These are phyloP conservation scores for Candida pini DNA, from an alignment of 805 yeast genomes.

Conservation along the genomic window DNA sequence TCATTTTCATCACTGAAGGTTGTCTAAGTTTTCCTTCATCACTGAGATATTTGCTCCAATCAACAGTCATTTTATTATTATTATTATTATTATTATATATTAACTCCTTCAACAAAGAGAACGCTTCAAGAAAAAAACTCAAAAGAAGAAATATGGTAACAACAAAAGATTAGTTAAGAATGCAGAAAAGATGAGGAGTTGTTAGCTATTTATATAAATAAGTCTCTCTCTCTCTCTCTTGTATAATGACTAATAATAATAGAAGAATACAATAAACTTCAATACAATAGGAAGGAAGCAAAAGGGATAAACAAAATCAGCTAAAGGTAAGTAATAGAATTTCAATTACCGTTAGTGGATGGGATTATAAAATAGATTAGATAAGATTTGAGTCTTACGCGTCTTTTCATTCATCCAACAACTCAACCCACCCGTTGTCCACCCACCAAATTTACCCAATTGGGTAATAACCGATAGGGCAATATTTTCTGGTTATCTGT, in stretches of 20 bases:
- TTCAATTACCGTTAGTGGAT: not conserved
- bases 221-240: no score
- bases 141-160: not conserved
- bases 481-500: no score
- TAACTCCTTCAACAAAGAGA: no score
- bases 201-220: not conserved
- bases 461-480: no score
- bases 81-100: no score
- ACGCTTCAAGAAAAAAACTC: no score
- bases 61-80: conserved; percentile 16
- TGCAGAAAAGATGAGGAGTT: not conserved
- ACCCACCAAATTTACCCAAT: no score
- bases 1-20: conserved; percentile 24
- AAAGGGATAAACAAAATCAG: not conserved
- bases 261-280: no score
- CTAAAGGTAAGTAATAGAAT: not conserved
- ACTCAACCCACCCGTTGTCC: no score
- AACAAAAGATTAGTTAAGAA: not conserved
- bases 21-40: conserved; percentile 24
- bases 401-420: no score
- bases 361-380: not conserved
- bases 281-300: not conserved
- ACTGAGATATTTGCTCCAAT: conserved; percentile 22
- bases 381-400: no score
- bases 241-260: no score